Base-by-base conservation (phyloP, 73 alveolate genomes). In the Effrenium voratum region DNA sequence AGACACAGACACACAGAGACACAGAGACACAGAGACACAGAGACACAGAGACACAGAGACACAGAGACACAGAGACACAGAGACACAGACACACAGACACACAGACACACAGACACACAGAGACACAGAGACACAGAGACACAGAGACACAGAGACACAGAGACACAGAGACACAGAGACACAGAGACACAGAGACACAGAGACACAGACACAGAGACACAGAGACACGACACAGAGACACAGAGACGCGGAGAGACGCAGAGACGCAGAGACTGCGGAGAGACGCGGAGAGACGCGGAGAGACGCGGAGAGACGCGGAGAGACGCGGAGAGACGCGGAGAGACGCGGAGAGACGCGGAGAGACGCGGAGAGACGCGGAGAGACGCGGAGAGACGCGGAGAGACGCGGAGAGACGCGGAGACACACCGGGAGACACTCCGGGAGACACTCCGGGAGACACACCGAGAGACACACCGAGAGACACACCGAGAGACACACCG, bases 31-130 rank as follows among this genome's bases (percentile, higher is more conserved):
- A 60, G 38, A 60, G 73, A 60, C 38, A 60, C 73, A 60, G 73
- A 60, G 73, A 60, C 73, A 60, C 38, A 60, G 38, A 60, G 73
- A 60, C 38, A 60, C 73, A 60, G 73, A 60, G 73, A 60, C 73
- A 60, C 38, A 60, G 38, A 60, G 73, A 60, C 38, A 60, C 73
- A 60, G 73, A 60, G 73, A 60, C 73, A 60, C 38, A 60, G 38
- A 60, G 73, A 60, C 38, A 60, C 73, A 60, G 73, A 60, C 38
- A 60, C 73, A 60, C 38, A 60, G 38, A 60, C 38, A 60, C 38
- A 60, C 73, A 60, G 73, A 60, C 38, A 60, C 73, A 60, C 38
- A 60, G 38, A 60, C 38, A 60, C 38, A 60, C 38, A 60, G 73
- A 60, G 38, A 60, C 38, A 60, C 73, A 60, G 73, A 60, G 73